Evolutionary conservation across 768 basidiomycete genomes (phyloP).

Genomic region (Boletus fagicola): DNA sequence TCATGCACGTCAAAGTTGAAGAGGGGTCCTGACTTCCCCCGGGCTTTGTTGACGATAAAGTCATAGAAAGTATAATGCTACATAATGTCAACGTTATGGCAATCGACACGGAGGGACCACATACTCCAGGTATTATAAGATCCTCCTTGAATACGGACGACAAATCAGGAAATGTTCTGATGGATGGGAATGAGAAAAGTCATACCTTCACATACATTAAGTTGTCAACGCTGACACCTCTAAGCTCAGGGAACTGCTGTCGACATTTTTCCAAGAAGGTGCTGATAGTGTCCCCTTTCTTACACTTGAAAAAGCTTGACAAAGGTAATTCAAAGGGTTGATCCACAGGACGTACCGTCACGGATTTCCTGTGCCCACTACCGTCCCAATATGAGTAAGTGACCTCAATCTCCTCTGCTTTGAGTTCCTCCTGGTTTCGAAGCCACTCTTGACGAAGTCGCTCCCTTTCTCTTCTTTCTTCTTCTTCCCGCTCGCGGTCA

Average conservation of each 20-base stretch:
- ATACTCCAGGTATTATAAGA: constrained; percentile 92
- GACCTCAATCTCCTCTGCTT: constrained; percentile 79
- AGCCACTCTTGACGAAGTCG: constrained; percentile 90
- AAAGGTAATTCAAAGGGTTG: not conserved
- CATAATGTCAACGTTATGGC: not conserved
- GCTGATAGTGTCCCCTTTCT: constrained; percentile 91
- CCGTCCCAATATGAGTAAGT: constrained; percentile 99
- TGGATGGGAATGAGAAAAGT: not conserved
- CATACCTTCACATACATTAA: constrained; percentile 96
- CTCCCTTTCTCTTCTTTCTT: constrained; percentile 86
- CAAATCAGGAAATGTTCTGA: constrained; percentile 3
- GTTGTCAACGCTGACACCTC: constrained; percentile 90
- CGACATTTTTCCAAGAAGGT: constrained; percentile 91
- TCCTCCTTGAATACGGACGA: constrained; percentile 68
- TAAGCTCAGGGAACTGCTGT: constrained; percentile 87
- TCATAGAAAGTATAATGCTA: constrained; percentile 98
- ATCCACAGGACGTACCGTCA: constrained; percentile 56
- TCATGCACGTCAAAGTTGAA: constrained; percentile 99
- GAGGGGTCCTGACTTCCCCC: constrained; percentile 95
- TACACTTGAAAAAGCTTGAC: constrained; percentile 58
- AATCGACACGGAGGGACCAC: constrained; percentile 24
- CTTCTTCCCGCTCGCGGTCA: constrained; percentile 95
- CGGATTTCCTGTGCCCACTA: constrained; percentile 91
- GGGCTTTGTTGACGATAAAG: constrained; percentile 97
- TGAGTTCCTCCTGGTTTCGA: constrained; percentile 62